These are phyloP conservation scores for Escovopsis sp. DNA, from an alignment of 2,329 filamentous ascomycete genomes.

Conservation along the genomic window DNA sequence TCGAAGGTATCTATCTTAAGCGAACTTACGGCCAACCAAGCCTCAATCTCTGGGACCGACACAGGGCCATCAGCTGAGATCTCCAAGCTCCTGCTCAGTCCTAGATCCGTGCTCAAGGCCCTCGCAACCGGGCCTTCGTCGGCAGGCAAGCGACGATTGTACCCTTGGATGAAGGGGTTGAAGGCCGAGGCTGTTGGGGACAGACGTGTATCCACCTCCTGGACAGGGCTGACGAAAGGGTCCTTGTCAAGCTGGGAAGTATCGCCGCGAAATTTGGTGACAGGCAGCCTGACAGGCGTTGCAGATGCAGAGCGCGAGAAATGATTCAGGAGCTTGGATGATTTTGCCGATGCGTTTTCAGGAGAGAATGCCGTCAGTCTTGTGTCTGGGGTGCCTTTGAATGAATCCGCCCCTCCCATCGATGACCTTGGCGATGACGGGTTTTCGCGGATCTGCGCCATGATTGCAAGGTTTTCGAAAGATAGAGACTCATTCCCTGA, in stretches of 20 bases:
- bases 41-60: constrained; percentile 22
- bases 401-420: constrained; percentile 36
- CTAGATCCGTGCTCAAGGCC: constrained; percentile 29
- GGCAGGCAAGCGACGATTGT: constrained; percentile 7
- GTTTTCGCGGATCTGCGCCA: constrained; percentile 28
- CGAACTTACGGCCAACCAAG: constrained; percentile 29
- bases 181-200: constrained; percentile 51
- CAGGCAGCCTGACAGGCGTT: constrained; percentile 12
- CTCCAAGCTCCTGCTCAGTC: constrained; percentile 29
- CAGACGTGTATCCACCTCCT: constrained; percentile 28
- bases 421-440: constrained; percentile 37
- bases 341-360: constrained; percentile 33
- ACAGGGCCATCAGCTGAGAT: constrained; percentile 21
- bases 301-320: constrained; percentile 17
- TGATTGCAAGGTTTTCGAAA: constrained; percentile 9
- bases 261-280: constrained; percentile 11
- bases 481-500: neutral
- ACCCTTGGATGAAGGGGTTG: constrained; percentile 25
- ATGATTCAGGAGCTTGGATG: constrained; percentile 21
- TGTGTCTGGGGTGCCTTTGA: constrained; percentile 49
- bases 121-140: constrained; percentile 15
- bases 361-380: constrained; percentile 49
- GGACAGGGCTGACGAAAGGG: constrained; percentile 33
- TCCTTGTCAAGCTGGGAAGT: constrained; percentile 27
- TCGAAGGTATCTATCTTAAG: too few relatives aligned